phyloP scores from a whole-genome alignment of 1,284 basidiomycete species.

The Moesziomyces globuligerus region DNA sequence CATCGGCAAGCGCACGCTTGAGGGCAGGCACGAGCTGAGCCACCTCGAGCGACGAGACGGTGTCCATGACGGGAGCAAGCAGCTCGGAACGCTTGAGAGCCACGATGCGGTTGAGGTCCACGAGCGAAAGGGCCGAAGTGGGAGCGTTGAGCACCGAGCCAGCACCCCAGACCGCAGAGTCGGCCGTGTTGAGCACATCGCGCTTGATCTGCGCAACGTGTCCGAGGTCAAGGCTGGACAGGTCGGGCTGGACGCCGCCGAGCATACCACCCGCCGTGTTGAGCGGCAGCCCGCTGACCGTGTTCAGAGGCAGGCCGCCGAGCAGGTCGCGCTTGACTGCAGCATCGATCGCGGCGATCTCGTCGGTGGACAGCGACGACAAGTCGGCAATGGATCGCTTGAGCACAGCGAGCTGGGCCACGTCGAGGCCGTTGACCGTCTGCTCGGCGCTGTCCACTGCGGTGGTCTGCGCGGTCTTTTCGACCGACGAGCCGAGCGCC shows the following conservation, averaged over 20 bases:
- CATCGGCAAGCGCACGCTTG: conserved; percentile 7
- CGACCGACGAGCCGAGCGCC: conserved; percentile 6
- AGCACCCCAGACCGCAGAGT: not conserved
- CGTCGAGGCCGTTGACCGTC: conserved; percentile 3
- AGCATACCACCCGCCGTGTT: not conserved
- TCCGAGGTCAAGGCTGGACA: too few relatives aligned
- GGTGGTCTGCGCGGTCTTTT: conserved; percentile 3
- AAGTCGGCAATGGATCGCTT: conserved; percentile 23
- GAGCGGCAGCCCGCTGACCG: not conserved
- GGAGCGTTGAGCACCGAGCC: not conserved
- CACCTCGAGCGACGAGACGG: conserved; percentile 5
- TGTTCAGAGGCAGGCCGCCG: not conserved
- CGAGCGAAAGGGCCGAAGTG: too few relatives aligned
- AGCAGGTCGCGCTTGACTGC: conserved; percentile 14
- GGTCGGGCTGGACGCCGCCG: not conserved
- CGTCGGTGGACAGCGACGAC: conserved; percentile 3
- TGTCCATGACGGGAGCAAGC: conserved; percentile 8
- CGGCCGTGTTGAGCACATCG: not conserved
- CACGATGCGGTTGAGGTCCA: conserved; percentile 11
- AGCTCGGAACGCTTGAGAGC: conserved; percentile 7
- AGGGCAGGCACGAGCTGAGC: conserved; percentile 3
- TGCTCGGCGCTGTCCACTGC: not conserved
- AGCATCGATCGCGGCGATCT: conserved; percentile 3
- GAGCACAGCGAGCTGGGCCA: conserved; percentile 7
- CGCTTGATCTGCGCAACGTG: not conserved